These are phyloP conservation scores for Aspergillus udagawae DNA, from an alignment of 2,329 filamentous ascomycete genomes.

Conservation along the genomic window DNA sequence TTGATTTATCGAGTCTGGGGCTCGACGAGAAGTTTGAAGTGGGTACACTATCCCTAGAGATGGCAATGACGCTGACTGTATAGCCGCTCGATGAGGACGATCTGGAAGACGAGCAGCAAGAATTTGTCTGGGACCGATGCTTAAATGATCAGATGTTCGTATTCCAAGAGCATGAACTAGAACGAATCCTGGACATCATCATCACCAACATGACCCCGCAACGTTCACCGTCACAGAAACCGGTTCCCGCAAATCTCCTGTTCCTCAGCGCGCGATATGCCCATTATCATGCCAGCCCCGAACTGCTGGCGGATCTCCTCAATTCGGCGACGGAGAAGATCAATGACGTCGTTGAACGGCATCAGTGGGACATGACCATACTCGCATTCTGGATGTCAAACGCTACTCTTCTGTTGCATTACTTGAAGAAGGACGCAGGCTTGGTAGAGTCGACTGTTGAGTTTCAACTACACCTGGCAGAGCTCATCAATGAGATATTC, in stretches of 20 bases:
- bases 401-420: slow-evolving; percentile 89
- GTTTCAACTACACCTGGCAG: slow-evolving; percentile 88
- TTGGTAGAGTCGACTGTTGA: slow-evolving; percentile 75
- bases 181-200: slow-evolving; percentile 87
- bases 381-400: slow-evolving; percentile 99
- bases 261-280: slow-evolving; percentile 95
- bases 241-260: slow-evolving; percentile 93
- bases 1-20: slow-evolving; percentile 90
- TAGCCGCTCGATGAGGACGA: slow-evolving; percentile 74
- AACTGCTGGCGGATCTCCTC: slow-evolving; percentile 76
- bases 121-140: slow-evolving; percentile 94
- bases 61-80: not conserved
- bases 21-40: slow-evolving; percentile 95
- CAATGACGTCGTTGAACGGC: slow-evolving; percentile 89
- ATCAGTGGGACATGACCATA: slow-evolving; percentile 99
- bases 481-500: slow-evolving; percentile 97
- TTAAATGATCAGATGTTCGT: slow-evolving; percentile 99
- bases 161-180: slow-evolving; percentile 90
- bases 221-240: slow-evolving; percentile 92
- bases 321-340: slow-evolving; percentile 91
- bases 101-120: slow-evolving; percentile 80
- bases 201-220: slow-evolving; percentile 98
- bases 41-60: slow-evolving; percentile 27
- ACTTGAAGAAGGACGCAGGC: slow-evolving; percentile 88
- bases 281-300: slow-evolving; percentile 87